Base-by-base conservation (phyloP, 495 filamentous ascomycete genomes). In the Achaetomiella virescens region DNA sequence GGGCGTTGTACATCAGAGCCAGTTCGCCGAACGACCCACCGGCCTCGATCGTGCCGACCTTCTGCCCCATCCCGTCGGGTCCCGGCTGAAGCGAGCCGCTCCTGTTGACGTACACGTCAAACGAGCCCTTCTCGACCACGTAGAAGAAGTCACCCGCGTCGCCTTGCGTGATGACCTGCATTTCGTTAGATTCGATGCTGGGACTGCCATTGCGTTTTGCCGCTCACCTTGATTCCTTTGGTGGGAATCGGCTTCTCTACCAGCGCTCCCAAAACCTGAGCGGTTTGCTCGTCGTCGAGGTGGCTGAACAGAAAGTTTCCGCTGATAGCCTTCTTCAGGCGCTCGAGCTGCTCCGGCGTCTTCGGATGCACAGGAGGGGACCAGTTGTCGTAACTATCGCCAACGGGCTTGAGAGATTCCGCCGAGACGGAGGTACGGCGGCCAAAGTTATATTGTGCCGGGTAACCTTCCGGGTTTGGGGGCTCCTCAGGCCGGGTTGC, bases 91-190 rank as follows among this genome's bases (percentile, higher is more conserved):
- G 78, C 7, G 84, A 74, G 50, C 91, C 91, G n/a, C 79, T 76
- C 2, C 75, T 67, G 70, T 97, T 90, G 77, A 97, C 90, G 63
- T 93, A 88, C 52, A 97, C 85, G 63, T 96, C 90, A 63, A 97
- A 98, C 17, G 78, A 76, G 27, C 93, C 93, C 43, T 85, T 84
- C 69, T 98, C 93, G 54, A 97, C 90, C 43, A 98, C 85, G 68
- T 98, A 98, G 72, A 98, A 98, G 77, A 88, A 97, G 67, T 98
- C 93, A 18, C 93, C 93, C 0, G 89, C 87, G 64, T 97, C 93
- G 22, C 93, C 93, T 77, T 98, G 93, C 21, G 84, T 87, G 63
- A 98, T 97, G 52, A 98, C 90, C 74, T 84, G 62, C 42, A 50
- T 21, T 6, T 11, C 9, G 58, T 69, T 52, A 69, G 61, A 6